A percentile compares a stretch with the other conserved stretches of the same genome.
Conservation (phyloP, 2,329 filamentous ascomycete genomes). For the Periglandula ipomoeae region DNA sequence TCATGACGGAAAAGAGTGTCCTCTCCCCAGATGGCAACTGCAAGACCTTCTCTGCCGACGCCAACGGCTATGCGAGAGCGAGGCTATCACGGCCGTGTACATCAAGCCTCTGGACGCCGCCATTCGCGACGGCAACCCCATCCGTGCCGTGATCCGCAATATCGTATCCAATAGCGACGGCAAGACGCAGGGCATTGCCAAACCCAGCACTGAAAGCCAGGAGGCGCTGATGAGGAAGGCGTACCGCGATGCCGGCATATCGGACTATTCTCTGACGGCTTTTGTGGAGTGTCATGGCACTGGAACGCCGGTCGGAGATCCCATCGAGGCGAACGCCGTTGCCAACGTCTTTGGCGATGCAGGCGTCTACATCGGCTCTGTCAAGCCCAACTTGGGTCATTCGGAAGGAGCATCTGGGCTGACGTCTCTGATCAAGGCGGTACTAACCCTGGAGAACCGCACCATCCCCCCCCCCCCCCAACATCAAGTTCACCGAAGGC, state of each 20-base stretch:
- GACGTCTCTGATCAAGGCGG: conserved; percentile 31
- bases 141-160: conserved; percentile 29
- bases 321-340: conserved; percentile 26
- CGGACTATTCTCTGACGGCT: conserved; percentile 16
- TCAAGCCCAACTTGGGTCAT: conserved; percentile 35
- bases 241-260: conserved; percentile 20
- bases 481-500: conserved; percentile 24
- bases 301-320: conserved; percentile 28
- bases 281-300: conserved; percentile 32
- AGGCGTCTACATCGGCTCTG: conserved; percentile 20
- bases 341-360: conserved; percentile 17
- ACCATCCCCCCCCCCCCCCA: conserved; percentile 25
- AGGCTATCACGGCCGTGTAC: conserved; percentile 34
- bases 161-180: conserved; percentile 34
- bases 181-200: conserved; percentile 27
- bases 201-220: conserved; percentile 27
- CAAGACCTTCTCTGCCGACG: conserved; percentile 31
- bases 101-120: conserved; percentile 39
- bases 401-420: conserved; percentile 34
- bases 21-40: conserved; percentile 24
- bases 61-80: conserved; percentile 42
- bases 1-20: conserved; percentile 25
- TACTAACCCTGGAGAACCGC: conserved; percentile 29
- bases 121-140: conserved; percentile 34
- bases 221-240: conserved; percentile 21